Conservation (phyloP, 1,284 basidiomycete genomes). For the Trichosporon ovoides region DNA sequence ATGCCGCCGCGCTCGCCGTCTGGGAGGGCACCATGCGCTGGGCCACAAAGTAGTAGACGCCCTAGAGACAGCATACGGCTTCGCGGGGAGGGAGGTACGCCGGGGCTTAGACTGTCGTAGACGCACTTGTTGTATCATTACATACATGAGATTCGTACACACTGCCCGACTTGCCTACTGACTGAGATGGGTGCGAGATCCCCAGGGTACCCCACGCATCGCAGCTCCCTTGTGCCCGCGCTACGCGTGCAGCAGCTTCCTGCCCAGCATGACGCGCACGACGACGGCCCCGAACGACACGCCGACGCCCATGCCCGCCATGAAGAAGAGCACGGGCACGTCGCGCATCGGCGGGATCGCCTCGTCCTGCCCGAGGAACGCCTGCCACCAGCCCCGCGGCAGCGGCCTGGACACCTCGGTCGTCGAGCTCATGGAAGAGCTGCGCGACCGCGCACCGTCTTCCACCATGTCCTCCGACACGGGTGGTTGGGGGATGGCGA, state of each 20-base stretch:
- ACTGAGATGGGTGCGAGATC: too few species aligned
- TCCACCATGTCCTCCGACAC: not conserved
- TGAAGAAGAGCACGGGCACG: constrained; percentile 15
- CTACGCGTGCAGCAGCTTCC: not conserved
- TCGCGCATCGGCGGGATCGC: constrained; percentile 12
- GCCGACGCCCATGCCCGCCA: constrained; percentile 19
- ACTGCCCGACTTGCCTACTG: too few species aligned
- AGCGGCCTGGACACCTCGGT: not conserved
- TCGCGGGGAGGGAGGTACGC: too few species aligned
- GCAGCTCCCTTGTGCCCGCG: not conserved
- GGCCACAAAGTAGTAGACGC: constrained; percentile 10
- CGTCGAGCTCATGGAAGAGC: not conserved
- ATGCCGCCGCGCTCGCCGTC: constrained; percentile 47
- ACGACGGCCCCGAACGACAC: constrained; percentile 14
- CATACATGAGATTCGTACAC: too few species aligned
- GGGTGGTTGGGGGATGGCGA: not conserved
- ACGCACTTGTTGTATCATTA: too few species aligned
- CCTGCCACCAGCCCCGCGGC: constrained; percentile 2
- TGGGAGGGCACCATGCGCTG: constrained; percentile 48
- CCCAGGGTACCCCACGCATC: too few species aligned
- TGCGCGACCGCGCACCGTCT: not conserved
- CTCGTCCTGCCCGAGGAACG: constrained; percentile 8
- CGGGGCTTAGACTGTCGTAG: too few species aligned
- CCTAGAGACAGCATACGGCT: too few species aligned
- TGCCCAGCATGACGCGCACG: constrained; percentile 6